Base-by-base conservation (phyloP, 306 rosid genomes). In the Vigna mungo region DNA sequence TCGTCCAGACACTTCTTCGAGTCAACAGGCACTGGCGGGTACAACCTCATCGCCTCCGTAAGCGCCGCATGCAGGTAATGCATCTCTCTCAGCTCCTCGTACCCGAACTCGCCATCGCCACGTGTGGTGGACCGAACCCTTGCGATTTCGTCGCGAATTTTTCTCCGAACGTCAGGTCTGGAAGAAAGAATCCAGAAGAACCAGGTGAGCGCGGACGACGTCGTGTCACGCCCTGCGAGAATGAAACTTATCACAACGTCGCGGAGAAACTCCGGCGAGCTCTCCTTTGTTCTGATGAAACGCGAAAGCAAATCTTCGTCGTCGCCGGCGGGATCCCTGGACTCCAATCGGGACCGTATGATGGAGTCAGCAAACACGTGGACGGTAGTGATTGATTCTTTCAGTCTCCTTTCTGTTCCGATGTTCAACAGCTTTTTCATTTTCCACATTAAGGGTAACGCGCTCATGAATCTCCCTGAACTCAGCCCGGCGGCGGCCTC, bases 171-270 rank as follows among this genome's bases (percentile, higher is more conserved):
- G 10, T 84, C 75, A 0, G 81, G 85, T 5, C 84, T 78, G 0
- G 89, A 85, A 0, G 93, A 87, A 1, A 89, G 4, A 25, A 87
- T 52, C 98, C 96, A 89, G 46, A 93, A 93, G 74, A 93, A 86
- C 98, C 98, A 90, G 4, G 78, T 86, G 7, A 93, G 30, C 2
- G 90, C 96, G 0, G 96, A 79, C 12, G 98, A 90, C 1, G 96
- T 90, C 10, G 98, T 81, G 47, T 93, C 97, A 7, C 96, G 78
- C 0, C 97, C 96, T 0, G 97, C 97, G 0, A 92, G 90, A 49
- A 90, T 90, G 66, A 89, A 86, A 77, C 92, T 90, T 49, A 88
- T 85, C 3, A 85, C 43, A 10, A 89, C 86, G 9, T 92, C 92
- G 58, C 97, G 88, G 76, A 92, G 92, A 53, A 85, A 83, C 49